phyloP scores from a whole-genome alignment of 805 yeast species.

The Wickerhamiella australiensis region DNA sequence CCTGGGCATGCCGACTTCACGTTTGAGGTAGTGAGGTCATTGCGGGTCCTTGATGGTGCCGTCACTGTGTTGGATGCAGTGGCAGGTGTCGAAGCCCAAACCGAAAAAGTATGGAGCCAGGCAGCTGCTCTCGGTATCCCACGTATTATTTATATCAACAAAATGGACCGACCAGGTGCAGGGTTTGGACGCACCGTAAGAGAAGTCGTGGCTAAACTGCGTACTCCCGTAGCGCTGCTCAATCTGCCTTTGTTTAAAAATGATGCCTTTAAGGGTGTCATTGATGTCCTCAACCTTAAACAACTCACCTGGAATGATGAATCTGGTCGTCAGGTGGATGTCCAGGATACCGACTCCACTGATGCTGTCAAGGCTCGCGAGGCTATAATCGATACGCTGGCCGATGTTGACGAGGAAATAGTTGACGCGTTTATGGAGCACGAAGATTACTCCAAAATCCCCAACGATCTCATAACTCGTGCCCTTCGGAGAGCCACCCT shows the following conservation, averaged over 20 bases:
- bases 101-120: constrained; percentile 93
- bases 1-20: constrained; percentile 98
- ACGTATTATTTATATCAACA: constrained; percentile 67
- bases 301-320: constrained; percentile 35
- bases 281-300: constrained; percentile 60
- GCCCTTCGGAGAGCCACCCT: constrained; percentile 59
- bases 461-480: constrained; percentile 39
- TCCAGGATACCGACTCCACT: constrained; percentile 26
- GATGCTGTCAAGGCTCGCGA: constrained; percentile 51
- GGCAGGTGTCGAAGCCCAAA: constrained; percentile 97
- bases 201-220: constrained; percentile 65
- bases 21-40: constrained; percentile 81
- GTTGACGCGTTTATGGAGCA: constrained; percentile 63
- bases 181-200: constrained; percentile 83
- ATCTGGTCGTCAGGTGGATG: constrained; percentile 43
- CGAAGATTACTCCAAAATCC: constrained; percentile 44
- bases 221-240: constrained; percentile 60
- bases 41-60: constrained; percentile 88
- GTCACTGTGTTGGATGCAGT: constrained; percentile 89
- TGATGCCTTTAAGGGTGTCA: constrained; percentile 52
- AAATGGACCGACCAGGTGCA: constrained; percentile 95
- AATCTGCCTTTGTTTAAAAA: constrained; percentile 62
- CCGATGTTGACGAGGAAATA: constrained; percentile 69
- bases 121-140: constrained; percentile 61
- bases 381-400: constrained; percentile 68